phyloP scores from a whole-genome alignment of 176 grass and related monocot genomes.

The Zoysia pacifica region DNA sequence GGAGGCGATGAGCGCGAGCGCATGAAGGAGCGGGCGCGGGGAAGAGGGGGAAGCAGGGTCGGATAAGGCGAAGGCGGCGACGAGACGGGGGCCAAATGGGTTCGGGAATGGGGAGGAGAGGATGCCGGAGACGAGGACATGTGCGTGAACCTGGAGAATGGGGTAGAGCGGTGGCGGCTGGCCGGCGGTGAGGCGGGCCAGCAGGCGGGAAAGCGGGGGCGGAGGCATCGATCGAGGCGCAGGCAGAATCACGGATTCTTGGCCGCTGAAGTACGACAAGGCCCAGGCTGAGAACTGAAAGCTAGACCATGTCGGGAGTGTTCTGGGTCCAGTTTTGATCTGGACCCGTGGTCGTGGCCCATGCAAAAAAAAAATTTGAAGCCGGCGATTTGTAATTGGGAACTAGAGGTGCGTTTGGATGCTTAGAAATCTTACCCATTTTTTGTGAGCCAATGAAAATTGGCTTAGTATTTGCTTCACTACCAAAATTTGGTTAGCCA shows the following conservation, averaged over 20 bases:
- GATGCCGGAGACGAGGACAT: conserved; percentile 24
- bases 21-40: conserved; percentile 38
- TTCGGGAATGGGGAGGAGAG: conserved; percentile 3
- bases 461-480: no score
- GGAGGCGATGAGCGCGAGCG: conserved; percentile 39
- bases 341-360: no score
- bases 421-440: no score
- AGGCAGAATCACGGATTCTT: not conserved
- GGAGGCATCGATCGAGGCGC: not conserved
- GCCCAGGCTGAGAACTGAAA: no score
- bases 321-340: not conserved
- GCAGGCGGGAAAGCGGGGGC: conserved; percentile 27
- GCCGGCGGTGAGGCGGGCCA: not conserved
- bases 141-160: conserved; percentile 24
- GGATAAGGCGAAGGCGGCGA: conserved; percentile 28
- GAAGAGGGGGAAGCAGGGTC: not conserved
- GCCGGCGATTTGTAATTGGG: no score
- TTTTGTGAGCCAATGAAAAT: no score
- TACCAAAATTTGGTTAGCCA: no score
- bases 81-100: not conserved
- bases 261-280: not conserved
- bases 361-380: no score
- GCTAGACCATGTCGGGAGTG: no score
- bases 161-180: conserved; percentile 8
- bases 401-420: no score